Conservation (phyloP, 78 protist species). For the Dictyostelium citrinum region DNA sequence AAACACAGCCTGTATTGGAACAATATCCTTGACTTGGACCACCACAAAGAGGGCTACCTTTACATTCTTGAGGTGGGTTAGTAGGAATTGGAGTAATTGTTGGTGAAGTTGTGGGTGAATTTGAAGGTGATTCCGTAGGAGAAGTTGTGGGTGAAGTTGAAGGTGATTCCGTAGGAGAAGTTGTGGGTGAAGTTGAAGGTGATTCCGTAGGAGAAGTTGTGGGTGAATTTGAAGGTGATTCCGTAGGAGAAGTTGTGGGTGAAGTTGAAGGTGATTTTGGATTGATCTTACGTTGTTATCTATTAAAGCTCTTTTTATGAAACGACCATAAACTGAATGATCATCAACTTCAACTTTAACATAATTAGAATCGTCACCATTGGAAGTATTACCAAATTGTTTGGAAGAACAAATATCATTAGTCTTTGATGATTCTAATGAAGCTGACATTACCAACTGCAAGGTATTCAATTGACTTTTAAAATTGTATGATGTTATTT, state of each 20-base stretch:
- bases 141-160: background rate
- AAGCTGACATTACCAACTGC: conserved; percentile 1
- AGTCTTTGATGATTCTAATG: background rate
- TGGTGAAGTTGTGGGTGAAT: background rate
- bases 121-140: background rate
- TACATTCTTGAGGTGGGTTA: background rate
- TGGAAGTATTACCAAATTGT: background rate
- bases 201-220: too few relatives aligned
- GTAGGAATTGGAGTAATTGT: background rate
- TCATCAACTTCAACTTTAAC: background rate
- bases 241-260: too few relatives aligned
- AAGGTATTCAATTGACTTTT: background rate
- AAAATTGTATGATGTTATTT: background rate
- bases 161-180: background rate
- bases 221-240: too few relatives aligned
- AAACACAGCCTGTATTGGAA: background rate
- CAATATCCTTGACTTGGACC: background rate
- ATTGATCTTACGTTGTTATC: background rate
- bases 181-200: background rate
- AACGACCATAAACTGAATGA: background rate
- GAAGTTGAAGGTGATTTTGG: too few relatives aligned
- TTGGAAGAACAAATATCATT: background rate
- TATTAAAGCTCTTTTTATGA: background rate
- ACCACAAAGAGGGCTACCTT: background rate
- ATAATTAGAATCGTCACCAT: background rate